Evolutionary conservation across 2,329 filamentous ascomycete species (phyloP).

Genomic region (Zasmidium angulare): DNA sequence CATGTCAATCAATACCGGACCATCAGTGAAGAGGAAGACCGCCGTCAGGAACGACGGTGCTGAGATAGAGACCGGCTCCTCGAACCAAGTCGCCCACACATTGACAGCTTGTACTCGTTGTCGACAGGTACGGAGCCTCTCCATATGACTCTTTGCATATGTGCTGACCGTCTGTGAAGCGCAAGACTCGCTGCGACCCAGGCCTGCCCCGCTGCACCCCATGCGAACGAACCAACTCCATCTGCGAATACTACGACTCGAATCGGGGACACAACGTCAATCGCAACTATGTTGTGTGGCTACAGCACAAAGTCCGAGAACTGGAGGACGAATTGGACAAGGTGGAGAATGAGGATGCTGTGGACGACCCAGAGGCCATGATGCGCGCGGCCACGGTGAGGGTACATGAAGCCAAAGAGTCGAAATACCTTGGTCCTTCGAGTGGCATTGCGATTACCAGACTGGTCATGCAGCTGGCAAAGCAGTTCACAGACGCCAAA

Average conservation of each 20-base stretch:
- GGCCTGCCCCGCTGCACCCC: constrained; percentile 87
- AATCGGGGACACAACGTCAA: constrained; percentile 82
- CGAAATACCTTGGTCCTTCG: constrained; percentile 86
- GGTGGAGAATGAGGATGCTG: constrained; percentile 73
- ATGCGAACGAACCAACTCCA: constrained; percentile 86
- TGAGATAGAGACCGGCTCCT: constrained; percentile 40
- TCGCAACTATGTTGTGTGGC: constrained; percentile 85
- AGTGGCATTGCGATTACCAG: constrained; percentile 95
- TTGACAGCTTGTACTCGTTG: constrained; percentile 78
- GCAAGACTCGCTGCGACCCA: constrained; percentile 95
- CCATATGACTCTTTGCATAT: background rate
- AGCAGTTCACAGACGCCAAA: constrained; percentile 85
- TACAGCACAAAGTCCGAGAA: constrained; percentile 81
- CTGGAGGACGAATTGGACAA: constrained; percentile 79
- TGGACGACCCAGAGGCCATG: constrained; percentile 75
- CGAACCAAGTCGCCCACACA: constrained; percentile 69
- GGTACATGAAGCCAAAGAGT: constrained; percentile 81
- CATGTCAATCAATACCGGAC: background rate
- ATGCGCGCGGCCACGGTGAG: constrained; percentile 83
- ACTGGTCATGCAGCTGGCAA: constrained; percentile 93
- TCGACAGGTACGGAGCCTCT: constrained; percentile 61
- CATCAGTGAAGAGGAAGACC: constrained; percentile 11
- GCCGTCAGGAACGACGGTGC: constrained; percentile 30
- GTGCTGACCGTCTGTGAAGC: constrained; percentile 51
- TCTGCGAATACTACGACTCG: constrained; percentile 94